Percentiles rank a stretch among this genome's conserved stretches.
phyloP scores from a whole-genome alignment of 495 filamentous ascomycete species.

The Lindgomyces ingoldianus region DNA sequence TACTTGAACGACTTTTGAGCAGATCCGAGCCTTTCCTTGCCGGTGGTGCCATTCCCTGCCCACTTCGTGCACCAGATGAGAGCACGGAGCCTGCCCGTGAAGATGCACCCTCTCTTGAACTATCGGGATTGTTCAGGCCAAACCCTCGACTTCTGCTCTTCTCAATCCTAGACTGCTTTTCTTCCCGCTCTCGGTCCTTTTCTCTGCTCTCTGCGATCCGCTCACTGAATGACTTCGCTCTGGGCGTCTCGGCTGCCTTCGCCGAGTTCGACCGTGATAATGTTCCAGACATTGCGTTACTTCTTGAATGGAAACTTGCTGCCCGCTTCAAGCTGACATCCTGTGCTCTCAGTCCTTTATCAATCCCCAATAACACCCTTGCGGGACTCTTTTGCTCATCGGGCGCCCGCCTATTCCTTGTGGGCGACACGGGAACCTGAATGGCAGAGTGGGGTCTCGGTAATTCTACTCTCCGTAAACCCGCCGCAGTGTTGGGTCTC shows the following conservation, averaged over 20 bases:
- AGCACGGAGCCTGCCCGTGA: constrained; percentile 21
- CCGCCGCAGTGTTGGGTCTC: constrained; percentile 27
- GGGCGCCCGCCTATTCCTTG: constrained; percentile 52
- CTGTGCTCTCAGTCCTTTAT: constrained; percentile 77
- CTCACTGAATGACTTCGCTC: constrained; percentile 80
- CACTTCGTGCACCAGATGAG: constrained; percentile 13
- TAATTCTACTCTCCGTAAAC: constrained; percentile 21
- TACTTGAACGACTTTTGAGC: constrained; percentile 25
- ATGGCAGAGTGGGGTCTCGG: constrained; percentile 48
- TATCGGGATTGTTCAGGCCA: constrained; percentile 63
- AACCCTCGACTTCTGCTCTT: constrained; percentile 70
- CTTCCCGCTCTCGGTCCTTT: constrained; percentile 57
- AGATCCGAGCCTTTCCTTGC: neutral
- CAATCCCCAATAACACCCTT: constrained; percentile 80
- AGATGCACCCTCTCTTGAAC: constrained; percentile 9
- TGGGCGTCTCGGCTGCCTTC: constrained; percentile 32
- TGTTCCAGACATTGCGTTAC: neutral
- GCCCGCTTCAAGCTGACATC: constrained; percentile 85
- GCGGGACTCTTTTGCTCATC: constrained; percentile 71
- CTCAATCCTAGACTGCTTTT: constrained; percentile 56
- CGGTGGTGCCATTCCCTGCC: constrained; percentile 1
- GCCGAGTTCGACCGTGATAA: constrained; percentile 22
- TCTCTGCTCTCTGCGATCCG: constrained; percentile 68
- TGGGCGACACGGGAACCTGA: constrained; percentile 82
- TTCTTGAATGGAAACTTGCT: constrained; percentile 46